Conservation (phyloP, 176 grass and related monocot species). For the Oryza meyeriana region DNA sequence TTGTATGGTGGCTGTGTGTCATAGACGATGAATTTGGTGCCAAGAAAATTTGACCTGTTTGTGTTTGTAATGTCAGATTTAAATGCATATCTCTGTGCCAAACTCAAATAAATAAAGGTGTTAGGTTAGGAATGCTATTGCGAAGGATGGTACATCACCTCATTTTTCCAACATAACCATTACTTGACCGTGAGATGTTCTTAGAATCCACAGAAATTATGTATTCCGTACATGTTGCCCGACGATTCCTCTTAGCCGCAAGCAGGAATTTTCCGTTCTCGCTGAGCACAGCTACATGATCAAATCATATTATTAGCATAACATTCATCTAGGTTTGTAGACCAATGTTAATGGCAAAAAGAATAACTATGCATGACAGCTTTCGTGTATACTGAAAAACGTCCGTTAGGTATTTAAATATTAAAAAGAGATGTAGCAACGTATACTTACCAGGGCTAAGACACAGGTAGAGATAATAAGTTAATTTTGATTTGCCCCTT, state of each 20-base stretch:
- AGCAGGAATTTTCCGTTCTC: slow-evolving; percentile 81
- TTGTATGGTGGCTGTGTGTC: slow-evolving; percentile 64
- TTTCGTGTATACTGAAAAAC: slow-evolving; percentile 10
- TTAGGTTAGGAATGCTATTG: slow-evolving; percentile 19
- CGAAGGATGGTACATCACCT: slow-evolving; percentile 45
- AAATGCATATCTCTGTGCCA: not conserved
- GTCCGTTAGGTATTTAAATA: slow-evolving; percentile 4
- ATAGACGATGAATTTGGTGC: slow-evolving; percentile 71
- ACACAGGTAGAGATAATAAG: slow-evolving; percentile 80
- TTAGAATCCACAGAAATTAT: slow-evolving; percentile 76
- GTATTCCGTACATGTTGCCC: slow-evolving; percentile 76
- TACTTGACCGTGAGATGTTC: slow-evolving; percentile 77
- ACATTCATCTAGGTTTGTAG: not conserved
- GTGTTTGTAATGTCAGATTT: slow-evolving; percentile 23
- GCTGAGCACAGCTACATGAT: slow-evolving; percentile 68
- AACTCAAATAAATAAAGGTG: slow-evolving; percentile 11
- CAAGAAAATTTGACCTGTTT: slow-evolving; percentile 89
- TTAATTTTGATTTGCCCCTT: slow-evolving; percentile 77
- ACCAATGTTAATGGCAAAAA: not conserved
- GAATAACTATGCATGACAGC: not conserved
- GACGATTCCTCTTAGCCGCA: slow-evolving; percentile 78
- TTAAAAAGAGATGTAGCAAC: not conserved
- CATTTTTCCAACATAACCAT: slow-evolving; percentile 80
- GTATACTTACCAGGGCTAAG: slow-evolving; percentile 69
- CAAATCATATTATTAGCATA: slow-evolving; percentile 9